These are phyloP conservation scores for Colletotrichum euphorbiae DNA, from an alignment of 2,329 filamentous ascomycete species.

Conservation along the genomic window DNA sequence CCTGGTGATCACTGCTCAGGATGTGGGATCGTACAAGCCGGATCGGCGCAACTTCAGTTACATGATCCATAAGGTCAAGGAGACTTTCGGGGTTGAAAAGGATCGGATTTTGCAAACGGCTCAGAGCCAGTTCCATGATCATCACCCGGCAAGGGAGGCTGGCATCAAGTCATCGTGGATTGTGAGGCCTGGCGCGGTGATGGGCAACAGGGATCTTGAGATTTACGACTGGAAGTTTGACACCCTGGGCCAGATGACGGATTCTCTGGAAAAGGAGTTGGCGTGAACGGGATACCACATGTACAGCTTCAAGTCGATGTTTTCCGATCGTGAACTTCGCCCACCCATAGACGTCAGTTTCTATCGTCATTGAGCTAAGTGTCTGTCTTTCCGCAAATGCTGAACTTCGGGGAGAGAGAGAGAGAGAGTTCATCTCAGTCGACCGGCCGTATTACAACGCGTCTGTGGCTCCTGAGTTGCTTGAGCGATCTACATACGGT, in stretches of 20 bases:
- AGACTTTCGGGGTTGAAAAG: slow-evolving; percentile 67
- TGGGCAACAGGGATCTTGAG: slow-evolving; percentile 54
- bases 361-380: too few species aligned
- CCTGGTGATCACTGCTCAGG: slow-evolving; percentile 74
- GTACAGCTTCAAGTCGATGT: too few species aligned
- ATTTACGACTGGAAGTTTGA: slow-evolving; percentile 68
- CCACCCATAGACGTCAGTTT: neutral
- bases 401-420: too few species aligned
- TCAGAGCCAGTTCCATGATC: slow-evolving; percentile 78
- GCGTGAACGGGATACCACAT: neutral
- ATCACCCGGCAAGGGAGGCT: slow-evolving; percentile 70
- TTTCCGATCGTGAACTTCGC: too few species aligned
- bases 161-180: slow-evolving; percentile 74
- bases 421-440: too few species aligned
- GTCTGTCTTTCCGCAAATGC: too few species aligned
- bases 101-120: slow-evolving; percentile 72
- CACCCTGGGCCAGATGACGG: slow-evolving; percentile 70
- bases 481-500: too few species aligned
- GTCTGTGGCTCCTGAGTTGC: too few species aligned
- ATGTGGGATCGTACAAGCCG: slow-evolving; percentile 80
- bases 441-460: too few species aligned
- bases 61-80: slow-evolving; percentile 65
- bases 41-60: slow-evolving; percentile 73
- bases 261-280: slow-evolving; percentile 60
- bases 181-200: slow-evolving; percentile 55